Evolutionary conservation across 2,329 filamentous ascomycete species (phyloP).

Genomic region (Nannizziopsis arthrosporioides): DNA sequence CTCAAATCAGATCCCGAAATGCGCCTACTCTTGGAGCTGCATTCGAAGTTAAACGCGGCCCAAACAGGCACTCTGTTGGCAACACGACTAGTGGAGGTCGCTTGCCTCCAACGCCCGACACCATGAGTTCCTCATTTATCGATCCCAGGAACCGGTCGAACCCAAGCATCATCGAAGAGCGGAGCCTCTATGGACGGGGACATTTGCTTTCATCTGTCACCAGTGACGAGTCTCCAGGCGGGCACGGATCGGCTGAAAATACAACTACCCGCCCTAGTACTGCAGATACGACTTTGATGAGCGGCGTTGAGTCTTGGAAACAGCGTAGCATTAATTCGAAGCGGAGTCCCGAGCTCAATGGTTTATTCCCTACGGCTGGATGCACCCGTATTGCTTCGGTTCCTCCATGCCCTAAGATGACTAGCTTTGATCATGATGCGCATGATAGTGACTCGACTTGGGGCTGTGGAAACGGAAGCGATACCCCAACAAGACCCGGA

Average conservation of each 20-base stretch:
- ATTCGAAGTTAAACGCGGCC: conserved; percentile 16
- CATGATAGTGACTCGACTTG: not conserved
- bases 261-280: conserved; percentile 25
- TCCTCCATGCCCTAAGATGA: conserved; percentile 11
- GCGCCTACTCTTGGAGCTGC: conserved; percentile 19
- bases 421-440: not conserved
- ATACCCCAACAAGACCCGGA: not conserved
- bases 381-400: conserved; percentile 13
- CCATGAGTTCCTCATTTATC: conserved; percentile 32
- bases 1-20: not conserved
- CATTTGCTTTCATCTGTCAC: conserved; percentile 13
- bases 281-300: conserved; percentile 21
- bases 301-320: conserved; percentile 25
- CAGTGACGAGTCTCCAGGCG: conserved; percentile 18
- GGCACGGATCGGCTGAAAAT: conserved; percentile 28
- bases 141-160: conserved; percentile 25
- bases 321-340: conserved; percentile 18
- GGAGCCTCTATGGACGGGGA: conserved; percentile 18
- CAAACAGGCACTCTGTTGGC: not conserved
- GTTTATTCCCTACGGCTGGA: conserved; percentile 22
- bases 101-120: conserved; percentile 34
- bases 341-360: conserved; percentile 19
- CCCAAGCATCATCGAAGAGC: conserved; percentile 25
- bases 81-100: conserved; percentile 17
- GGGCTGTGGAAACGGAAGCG: not conserved